Conservation (phyloP, 2,329 filamentous ascomycete genomes). For the Trichophyton mentagrophytes region DNA sequence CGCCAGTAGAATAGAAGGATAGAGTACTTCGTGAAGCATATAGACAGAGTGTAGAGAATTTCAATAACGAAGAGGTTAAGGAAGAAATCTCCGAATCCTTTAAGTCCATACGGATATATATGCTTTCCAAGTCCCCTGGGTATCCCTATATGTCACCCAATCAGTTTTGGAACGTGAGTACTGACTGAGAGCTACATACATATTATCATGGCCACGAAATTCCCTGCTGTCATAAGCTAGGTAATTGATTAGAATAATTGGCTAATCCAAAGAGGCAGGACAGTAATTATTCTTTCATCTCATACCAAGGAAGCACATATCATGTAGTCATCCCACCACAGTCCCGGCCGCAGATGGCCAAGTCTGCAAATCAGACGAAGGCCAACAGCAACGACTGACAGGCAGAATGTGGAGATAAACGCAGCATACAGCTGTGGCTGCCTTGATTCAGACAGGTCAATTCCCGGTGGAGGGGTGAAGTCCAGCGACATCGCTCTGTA, state of each 20-base stretch:
- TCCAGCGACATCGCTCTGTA: not conserved
- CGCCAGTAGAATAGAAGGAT: conserved; percentile 5
- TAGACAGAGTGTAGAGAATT: conserved; percentile 5
- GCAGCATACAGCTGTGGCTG: conserved; percentile 3
- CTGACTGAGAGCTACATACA: not conserved
- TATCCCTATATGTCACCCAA: not conserved
- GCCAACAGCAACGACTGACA: not conserved
- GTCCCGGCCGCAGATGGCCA: not conserved
- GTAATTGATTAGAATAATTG: not conserved
- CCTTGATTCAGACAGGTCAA: not conserved
- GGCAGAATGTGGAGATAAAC: not conserved
- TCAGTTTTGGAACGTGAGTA: not conserved
- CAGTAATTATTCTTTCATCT: not conserved
- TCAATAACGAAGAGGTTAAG: conserved; percentile 3
- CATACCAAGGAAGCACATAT: conserved; percentile 1
- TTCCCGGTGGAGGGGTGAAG: not conserved
- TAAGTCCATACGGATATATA: not conserved
- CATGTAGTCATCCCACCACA: conserved; percentile 4
- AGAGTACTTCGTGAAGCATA: conserved; percentile 3
- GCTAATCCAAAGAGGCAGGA: not conserved
- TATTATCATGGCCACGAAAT: conserved; percentile 6
- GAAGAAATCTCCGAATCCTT: conserved; percentile 2
- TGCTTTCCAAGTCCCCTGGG: conserved; percentile 4
- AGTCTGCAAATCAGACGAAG: not conserved
- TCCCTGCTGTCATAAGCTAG: not conserved